These are phyloP conservation scores for Phialocephala sp. DNA, from an alignment of 2,329 filamentous ascomycete species.

Conservation along the genomic window DNA sequence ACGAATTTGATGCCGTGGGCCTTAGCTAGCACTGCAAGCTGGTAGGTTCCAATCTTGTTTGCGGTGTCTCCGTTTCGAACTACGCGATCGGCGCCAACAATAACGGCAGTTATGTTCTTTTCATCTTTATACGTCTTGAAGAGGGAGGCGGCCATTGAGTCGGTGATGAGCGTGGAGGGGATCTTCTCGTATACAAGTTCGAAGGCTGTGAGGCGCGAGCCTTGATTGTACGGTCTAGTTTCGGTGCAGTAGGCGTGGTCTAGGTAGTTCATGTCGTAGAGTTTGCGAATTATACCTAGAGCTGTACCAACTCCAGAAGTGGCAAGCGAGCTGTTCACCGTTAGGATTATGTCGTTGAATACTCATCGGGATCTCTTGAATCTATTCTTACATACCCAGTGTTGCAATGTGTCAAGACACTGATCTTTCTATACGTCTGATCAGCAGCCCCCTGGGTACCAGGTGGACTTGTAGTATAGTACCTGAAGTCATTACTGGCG, in stretches of 20 bases:
- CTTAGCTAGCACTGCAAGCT: conserved; percentile 85
- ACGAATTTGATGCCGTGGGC: conserved; percentile 93
- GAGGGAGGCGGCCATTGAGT: conserved; percentile 93
- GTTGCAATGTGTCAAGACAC: conserved; percentile 97
- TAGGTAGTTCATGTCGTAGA: conserved; percentile 70
- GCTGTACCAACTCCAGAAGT: conserved; percentile 98
- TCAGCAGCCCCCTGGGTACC: conserved; percentile 48
- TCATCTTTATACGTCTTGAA: conserved; percentile 67
- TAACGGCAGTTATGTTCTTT: conserved; percentile 79
- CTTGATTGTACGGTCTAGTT: conserved; percentile 97
- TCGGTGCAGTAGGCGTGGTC: conserved; percentile 94
- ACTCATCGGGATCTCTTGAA: neutral
- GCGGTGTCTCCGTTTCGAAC: conserved; percentile 97
- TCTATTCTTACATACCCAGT: conserved; percentile 69
- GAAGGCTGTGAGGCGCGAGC: conserved; percentile 91
- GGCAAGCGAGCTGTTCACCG: conserved; percentile 72
- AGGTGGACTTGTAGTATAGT: conserved; percentile 46
- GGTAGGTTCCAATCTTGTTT: conserved; percentile 98
- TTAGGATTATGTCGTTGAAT: conserved; percentile 23
- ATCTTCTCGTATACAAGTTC: conserved; percentile 95
- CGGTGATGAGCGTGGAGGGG: conserved; percentile 88
- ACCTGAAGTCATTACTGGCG: conserved; percentile 37
- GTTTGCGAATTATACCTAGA: conserved; percentile 87
- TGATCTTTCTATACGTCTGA: conserved; percentile 61
- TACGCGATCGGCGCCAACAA: conserved; percentile 94